These are phyloP conservation scores for Cryptococcus depauperatus DNA, from an alignment of 1,284 basidiomycete genomes.

Conservation along the genomic window DNA sequence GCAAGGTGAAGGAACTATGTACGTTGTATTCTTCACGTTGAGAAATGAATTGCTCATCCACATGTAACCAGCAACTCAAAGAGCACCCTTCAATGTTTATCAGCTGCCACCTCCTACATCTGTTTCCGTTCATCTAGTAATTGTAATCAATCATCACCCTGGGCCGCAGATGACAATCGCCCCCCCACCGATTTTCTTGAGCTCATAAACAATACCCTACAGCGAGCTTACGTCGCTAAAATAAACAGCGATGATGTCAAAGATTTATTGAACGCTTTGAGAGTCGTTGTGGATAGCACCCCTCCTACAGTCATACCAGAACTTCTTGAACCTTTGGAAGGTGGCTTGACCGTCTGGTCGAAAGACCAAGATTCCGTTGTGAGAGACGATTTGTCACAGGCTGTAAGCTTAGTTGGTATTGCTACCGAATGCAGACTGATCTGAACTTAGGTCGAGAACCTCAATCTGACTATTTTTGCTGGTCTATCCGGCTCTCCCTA, in stretches of 20 bases:
- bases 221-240: conserved; percentile 19
- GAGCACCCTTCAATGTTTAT: conserved; percentile 35
- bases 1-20: conserved; percentile 18
- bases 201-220: conserved; percentile 22
- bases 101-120: conserved; percentile 22
- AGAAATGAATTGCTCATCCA: conserved; percentile 5
- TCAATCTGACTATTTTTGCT: no score
- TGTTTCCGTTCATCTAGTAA: conserved; percentile 13
- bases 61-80: conserved; percentile 16
- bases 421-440: no score
- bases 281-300: conserved; percentile 9
- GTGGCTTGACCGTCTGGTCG: conserved; percentile 23
- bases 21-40: conserved; percentile 2
- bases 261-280: neutral
- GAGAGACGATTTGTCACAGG: neutral
- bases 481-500: no score
- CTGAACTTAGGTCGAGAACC: no score
- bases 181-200: conserved; percentile 35
- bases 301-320: conserved; percentile 10
- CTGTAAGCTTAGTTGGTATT: conserved; percentile 16
- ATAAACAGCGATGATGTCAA: conserved; percentile 1
- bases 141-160: conserved; percentile 25
- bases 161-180: conserved; percentile 27
- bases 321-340: conserved; percentile 12
- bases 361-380: conserved; percentile 14